Evolutionary conservation across 495 filamentous ascomycete genomes (phyloP), one percentile per base, ranked within the genome.

Genomic region (Neurospora hispaniola): DNA sequence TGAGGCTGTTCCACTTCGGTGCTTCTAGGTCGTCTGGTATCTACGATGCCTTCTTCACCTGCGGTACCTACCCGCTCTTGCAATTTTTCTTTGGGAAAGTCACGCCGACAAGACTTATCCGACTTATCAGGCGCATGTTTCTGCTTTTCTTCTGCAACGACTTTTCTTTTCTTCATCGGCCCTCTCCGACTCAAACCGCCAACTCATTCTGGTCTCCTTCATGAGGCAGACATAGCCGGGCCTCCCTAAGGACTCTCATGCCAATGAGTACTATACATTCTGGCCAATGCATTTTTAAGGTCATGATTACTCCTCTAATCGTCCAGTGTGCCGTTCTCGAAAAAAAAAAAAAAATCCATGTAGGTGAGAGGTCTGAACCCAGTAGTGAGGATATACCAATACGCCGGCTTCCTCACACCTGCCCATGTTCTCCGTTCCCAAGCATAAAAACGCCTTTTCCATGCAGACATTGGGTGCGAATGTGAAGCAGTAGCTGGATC

Each of bases 391-490:
- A 27, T 11, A 42, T 44, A 38, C 70, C 75, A 35, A 38, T 72
- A 70, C 41, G 41, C 70, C 69, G 68, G 12, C 71, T 70, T 41
- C 74, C 14, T 40, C 54, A 68, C 27, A 41, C 59, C 23, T 42
- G n/a, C 31, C 54, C 18, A 4, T 42, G 10, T n/a, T 44, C 69
- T 41, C 27, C 40, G 3, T 38, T 43, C 39, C 23, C 42, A 42
- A 41, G n/a, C 41, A 23, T 31, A 44, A 35, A 81, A 81, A 81
- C 79, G 79, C 79, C 79, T 62, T 73, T 75, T 74, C 78, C 76
- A 81, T 80, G 79, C 78, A 69, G 14, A 66, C 14, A 14, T 62
- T 12, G 16, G 6, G 70, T 73, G 62, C 71, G 42, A 73, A 75
- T 74, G 74, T 74, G 70, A 54, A 42, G 71, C 42, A 70, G 31